phyloP scores from a whole-genome alignment of 192 early-diverging fungal genomes.

The Gaertneriomyces sp. region DNA sequence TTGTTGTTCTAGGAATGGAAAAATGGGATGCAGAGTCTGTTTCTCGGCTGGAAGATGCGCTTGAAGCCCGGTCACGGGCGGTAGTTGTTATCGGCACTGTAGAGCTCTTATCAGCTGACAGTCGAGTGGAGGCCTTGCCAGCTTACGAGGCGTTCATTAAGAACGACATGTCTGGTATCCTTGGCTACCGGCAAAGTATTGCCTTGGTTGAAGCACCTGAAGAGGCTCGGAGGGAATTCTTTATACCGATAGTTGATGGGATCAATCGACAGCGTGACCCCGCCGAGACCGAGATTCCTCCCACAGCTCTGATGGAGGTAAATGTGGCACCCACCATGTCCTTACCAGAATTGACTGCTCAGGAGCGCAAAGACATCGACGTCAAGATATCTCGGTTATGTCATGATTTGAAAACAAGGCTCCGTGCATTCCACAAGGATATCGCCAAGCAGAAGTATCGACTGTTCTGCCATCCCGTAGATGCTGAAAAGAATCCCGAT shows the following conservation, averaged over 20 bases:
- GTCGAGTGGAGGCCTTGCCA: too few relatives aligned
- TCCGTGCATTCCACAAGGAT: slow-evolving; percentile 55
- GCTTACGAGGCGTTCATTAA: background rate
- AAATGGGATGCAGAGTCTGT: slow-evolving; percentile 12
- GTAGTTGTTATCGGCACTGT: too few relatives aligned
- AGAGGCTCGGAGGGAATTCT: slow-evolving; percentile 22
- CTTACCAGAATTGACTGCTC: slow-evolving; percentile 46
- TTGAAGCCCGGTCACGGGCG: too few relatives aligned
- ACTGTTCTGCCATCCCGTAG: slow-evolving; percentile 41
- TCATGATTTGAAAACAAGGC: slow-evolving; percentile 51
- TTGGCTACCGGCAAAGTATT: slow-evolving; percentile 19
- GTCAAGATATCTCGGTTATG: slow-evolving; percentile 52
- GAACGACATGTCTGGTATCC: slow-evolving; percentile 6
- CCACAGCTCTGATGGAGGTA: slow-evolving; percentile 36
- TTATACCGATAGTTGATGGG: slow-evolving; percentile 34
- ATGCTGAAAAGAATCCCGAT: slow-evolving; percentile 39
- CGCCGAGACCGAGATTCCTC: background rate
- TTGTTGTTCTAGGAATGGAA: slow-evolving; percentile 9
- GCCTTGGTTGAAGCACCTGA: slow-evolving; percentile 17
- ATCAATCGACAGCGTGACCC: slow-evolving; percentile 33
- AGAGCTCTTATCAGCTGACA: too few relatives aligned
- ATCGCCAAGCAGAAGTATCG: slow-evolving; percentile 41
- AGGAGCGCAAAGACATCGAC: slow-evolving; percentile 44
- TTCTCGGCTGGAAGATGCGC: background rate
- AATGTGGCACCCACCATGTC: slow-evolving; percentile 49